These are phyloP conservation scores for Thielaviopsis populi DNA, from an alignment of 2,329 filamentous ascomycete genomes.

Conservation along the genomic window DNA sequence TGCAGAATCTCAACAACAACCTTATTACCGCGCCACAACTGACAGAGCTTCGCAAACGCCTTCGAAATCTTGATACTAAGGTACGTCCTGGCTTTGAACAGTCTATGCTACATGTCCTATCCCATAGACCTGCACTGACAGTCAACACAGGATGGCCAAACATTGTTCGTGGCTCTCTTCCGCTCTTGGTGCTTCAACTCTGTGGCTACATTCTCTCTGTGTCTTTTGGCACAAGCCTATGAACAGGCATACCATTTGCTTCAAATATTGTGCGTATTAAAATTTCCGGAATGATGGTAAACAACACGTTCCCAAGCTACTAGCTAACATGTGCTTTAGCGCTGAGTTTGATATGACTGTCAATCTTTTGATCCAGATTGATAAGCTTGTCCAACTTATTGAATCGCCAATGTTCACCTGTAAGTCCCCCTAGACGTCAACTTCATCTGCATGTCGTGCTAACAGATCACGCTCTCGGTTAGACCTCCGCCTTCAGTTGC, in stretches of 20 bases:
- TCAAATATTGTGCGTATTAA: constrained; percentile 65
- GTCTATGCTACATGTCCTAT: not conserved
- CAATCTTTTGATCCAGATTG: constrained; percentile 95
- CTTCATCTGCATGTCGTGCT: not conserved
- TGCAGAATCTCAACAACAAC: constrained; percentile 98
- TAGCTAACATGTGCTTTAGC: constrained; percentile 30
- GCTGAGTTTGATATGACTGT: constrained; percentile 98
- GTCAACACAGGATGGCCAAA: constrained; percentile 61
- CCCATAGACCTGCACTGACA: not conserved
- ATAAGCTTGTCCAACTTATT: constrained; percentile 90
- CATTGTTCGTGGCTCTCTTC: constrained; percentile 87
- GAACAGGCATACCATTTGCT: constrained; percentile 94
- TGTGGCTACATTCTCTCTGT: constrained; percentile 91
- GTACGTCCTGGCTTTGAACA: constrained; percentile 28
- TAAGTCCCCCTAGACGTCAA: constrained; percentile 29
- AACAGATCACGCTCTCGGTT: not conserved
- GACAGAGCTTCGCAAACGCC: constrained; percentile 72
- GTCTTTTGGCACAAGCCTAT: constrained; percentile 88
- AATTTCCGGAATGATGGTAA: not conserved
- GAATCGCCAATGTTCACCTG: constrained; percentile 97
- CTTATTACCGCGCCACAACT: constrained; percentile 93
- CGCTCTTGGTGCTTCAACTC: constrained; percentile 98
- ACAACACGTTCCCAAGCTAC: not conserved
- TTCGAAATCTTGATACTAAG: constrained; percentile 80
- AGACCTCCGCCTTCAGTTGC: constrained; percentile 86